These are phyloP conservation scores for Proliferodiscus dingleyae DNA, from an alignment of 2,329 filamentous ascomycete species.

Conservation along the genomic window DNA sequence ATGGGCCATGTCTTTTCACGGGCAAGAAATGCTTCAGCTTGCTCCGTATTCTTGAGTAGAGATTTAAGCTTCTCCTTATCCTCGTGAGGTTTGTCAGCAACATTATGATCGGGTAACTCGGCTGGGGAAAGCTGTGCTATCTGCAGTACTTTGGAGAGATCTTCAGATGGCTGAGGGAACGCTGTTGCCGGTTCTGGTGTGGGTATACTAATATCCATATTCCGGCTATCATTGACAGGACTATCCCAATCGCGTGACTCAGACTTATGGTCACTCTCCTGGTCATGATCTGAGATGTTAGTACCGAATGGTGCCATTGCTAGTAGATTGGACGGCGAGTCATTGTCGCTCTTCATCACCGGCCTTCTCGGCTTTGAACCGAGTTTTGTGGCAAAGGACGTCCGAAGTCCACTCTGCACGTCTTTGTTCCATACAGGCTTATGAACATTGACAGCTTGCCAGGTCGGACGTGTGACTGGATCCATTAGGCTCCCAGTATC, in stretches of 20 bases:
- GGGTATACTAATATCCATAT: not conserved
- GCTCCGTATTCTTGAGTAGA: not conserved
- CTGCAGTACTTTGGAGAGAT: not conserved
- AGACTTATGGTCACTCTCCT: not conserved
- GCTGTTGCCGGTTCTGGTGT: not conserved
- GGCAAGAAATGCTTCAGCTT: not conserved
- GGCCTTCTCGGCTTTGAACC: not conserved
- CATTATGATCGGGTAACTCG: not conserved
- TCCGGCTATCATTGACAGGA: too few species aligned
- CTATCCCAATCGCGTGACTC: not conserved
- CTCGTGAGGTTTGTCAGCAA: not conserved
- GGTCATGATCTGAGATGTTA: not conserved
- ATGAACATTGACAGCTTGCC: not conserved
- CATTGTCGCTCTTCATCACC: not conserved
- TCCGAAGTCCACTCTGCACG: slow-evolving; percentile 37
- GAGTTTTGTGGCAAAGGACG: slow-evolving; percentile 32
- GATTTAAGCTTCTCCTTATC: not conserved
- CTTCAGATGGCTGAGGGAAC: not conserved
- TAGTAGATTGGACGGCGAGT: not conserved
- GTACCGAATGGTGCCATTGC: not conserved
- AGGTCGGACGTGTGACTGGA: not conserved
- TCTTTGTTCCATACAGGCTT: slow-evolving; percentile 40
- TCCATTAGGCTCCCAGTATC: not conserved
- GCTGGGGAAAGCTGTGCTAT: not conserved
- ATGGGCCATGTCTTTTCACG: slow-evolving; percentile 3